Percentiles rank a stretch among this genome's conserved stretches.
Conservation (phyloP, 768 basidiomycete genomes). For the Serendipita sp. region DNA sequence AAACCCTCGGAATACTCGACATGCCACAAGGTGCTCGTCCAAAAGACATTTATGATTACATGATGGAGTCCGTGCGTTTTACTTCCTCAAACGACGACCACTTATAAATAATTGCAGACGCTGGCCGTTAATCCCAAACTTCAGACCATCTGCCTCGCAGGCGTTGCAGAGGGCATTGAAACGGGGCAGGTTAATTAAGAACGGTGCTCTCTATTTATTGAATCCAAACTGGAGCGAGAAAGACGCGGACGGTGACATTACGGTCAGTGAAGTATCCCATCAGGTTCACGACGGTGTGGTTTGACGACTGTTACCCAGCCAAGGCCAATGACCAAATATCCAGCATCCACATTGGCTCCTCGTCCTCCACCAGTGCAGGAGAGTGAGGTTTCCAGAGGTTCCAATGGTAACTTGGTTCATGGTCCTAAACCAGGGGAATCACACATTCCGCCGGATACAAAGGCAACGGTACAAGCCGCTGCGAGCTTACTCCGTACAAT, state of each 20-base stretch:
- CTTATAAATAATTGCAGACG: conserved; percentile 19
- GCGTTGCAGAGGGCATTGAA: conserved; percentile 77
- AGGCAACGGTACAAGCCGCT: background rate
- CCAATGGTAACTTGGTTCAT: background rate
- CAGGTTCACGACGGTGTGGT: too few species aligned
- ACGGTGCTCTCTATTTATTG: conserved; percentile 51
- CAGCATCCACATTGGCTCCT: background rate
- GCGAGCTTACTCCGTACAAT: background rate
- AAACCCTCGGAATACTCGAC: conserved; percentile 47
- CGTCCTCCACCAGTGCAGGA: background rate
- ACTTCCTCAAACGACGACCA: background rate
- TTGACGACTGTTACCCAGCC: background rate
- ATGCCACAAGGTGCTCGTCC: conserved; percentile 68
- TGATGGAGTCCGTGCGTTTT: conserved; percentile 31
- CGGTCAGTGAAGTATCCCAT: background rate
- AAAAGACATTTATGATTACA: conserved; percentile 73
- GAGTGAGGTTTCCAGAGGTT: background rate
- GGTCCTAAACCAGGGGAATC: background rate
- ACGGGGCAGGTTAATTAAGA: conserved; percentile 66
- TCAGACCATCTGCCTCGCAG: conserved; percentile 77
- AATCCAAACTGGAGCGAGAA: conserved; percentile 57
- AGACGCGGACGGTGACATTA: background rate
- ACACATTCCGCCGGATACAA: background rate
- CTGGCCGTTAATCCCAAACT: conserved; percentile 78
- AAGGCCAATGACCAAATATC: background rate